A percentile compares a stretch with the other conserved stretches of the same genome.
Conservation (phyloP, 345 rosid genomes). For the Citrus medica region DNA sequence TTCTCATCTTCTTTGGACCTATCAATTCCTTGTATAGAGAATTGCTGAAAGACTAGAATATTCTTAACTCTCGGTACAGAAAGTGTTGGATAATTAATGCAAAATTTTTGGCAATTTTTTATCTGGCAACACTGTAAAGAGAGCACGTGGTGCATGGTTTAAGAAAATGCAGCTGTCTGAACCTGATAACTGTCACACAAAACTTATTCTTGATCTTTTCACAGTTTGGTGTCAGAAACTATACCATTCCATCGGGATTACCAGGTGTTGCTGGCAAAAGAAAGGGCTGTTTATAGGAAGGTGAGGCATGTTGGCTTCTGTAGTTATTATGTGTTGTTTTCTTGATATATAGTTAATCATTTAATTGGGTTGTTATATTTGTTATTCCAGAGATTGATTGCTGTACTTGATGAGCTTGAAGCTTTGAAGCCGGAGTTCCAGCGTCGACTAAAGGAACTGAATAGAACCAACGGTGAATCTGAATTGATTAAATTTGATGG, state of each 20-base stretch:
- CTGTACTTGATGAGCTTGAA: slow-evolving; percentile 80
- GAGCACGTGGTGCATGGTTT: neutral
- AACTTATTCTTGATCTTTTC: neutral
- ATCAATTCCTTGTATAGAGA: neutral
- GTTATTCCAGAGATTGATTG: slow-evolving; percentile 51
- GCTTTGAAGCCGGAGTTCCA: slow-evolving; percentile 69
- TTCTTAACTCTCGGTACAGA: neutral
- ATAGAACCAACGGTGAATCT: slow-evolving; percentile 30
- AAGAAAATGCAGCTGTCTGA: neutral
- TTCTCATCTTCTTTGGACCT: neutral
- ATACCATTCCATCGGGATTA: slow-evolving; percentile 92
- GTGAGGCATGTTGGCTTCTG: slow-evolving; percentile 33
- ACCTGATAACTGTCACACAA: neutral
- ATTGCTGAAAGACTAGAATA: neutral
- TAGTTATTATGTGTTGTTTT: neutral
- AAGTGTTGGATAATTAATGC: too few relatives aligned
- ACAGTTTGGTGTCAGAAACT: slow-evolving; percentile 92
- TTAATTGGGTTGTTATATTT: slow-evolving; percentile 11
- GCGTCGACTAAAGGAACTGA: slow-evolving; percentile 45
- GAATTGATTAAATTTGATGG: slow-evolving; percentile 36
- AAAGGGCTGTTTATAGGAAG: slow-evolving; percentile 60
- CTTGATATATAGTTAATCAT: neutral
- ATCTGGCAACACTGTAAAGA: neutral
- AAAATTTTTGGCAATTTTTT: neutral
- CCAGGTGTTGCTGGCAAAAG: slow-evolving; percentile 50